Evolutionary conservation across 768 basidiomycete genomes (phyloP).

Genomic region (Phanerochaete carnosa): DNA sequence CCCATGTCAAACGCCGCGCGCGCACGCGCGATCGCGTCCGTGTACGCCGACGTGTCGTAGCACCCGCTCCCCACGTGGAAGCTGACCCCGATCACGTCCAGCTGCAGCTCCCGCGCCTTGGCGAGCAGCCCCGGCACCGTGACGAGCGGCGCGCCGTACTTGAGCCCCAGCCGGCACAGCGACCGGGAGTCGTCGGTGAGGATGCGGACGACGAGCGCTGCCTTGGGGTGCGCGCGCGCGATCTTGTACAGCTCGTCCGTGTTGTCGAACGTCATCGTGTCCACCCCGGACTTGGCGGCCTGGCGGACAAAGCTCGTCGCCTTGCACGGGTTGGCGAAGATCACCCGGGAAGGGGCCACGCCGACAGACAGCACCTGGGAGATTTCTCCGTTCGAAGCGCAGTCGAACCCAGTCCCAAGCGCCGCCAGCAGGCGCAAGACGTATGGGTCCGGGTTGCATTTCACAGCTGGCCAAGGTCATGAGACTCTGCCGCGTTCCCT

Average conservation of each 20-base stretch:
- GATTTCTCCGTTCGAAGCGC: constrained; percentile 95
- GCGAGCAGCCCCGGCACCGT: constrained; percentile 76
- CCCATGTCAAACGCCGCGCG: constrained; percentile 87
- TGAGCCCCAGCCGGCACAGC: constrained; percentile 88
- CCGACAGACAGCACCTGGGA: constrained; percentile 70
- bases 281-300: constrained; percentile 75
- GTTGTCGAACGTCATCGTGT: constrained; percentile 99
- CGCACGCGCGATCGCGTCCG: constrained; percentile 84
- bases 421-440: constrained; percentile 88
- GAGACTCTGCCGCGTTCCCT: constrained; percentile 21
- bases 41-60: constrained; percentile 87
- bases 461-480: constrained; percentile 61
- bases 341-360: constrained; percentile 77
- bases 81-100: constrained; percentile 91
- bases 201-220: constrained; percentile 90
- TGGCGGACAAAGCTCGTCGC: constrained; percentile 88
- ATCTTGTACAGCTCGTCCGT: constrained; percentile 95
- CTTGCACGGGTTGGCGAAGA: constrained; percentile 99
- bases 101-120: constrained; percentile 71
- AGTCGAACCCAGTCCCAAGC: constrained; percentile 93
- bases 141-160: constrained; percentile 90
- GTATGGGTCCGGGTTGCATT: constrained; percentile 97
- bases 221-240: constrained; percentile 70
- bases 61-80: constrained; percentile 99
- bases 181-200: constrained; percentile 97